These are phyloP conservation scores for Agastache rugosa DNA, from an alignment of 257 asterid species.

Conservation along the genomic window DNA sequence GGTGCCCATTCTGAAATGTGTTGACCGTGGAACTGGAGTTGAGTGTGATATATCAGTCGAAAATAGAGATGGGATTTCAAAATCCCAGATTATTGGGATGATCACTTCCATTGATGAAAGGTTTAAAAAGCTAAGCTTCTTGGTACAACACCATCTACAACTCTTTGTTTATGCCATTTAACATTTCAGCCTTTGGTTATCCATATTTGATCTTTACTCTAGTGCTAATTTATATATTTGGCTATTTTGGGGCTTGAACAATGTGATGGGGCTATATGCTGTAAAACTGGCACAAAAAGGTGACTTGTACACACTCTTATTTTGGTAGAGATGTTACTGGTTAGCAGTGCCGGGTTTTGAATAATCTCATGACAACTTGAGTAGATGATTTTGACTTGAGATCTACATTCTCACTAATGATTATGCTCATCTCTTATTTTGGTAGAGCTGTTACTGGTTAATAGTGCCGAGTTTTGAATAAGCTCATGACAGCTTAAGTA, in stretches of 20 bases:
- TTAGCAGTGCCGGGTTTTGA: neutral
- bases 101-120: slow-evolving; percentile 86
- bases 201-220: slow-evolving; percentile 16
- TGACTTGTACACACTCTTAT: neutral
- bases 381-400: neutral
- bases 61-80: slow-evolving; percentile 87
- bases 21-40: slow-evolving; percentile 92
- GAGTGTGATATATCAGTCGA: slow-evolving; percentile 97
- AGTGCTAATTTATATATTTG: neutral
- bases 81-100: slow-evolving; percentile 71
- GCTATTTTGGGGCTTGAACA: neutral
- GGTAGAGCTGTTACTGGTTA: neutral
- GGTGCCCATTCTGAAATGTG: slow-evolving; percentile 91
- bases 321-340: neutral
- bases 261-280: neutral
- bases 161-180: slow-evolving; percentile 23
- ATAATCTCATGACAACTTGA: neutral
- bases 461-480: neutral
- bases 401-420: neutral
- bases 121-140: slow-evolving; percentile 82
- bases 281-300: neutral
- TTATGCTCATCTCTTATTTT: slow-evolving; percentile 4
- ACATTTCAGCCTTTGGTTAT: slow-evolving; percentile 26
- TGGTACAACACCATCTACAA: slow-evolving; percentile 59
- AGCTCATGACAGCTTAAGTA: neutral